Percentiles rank a stretch among this genome's conserved stretches.
Evolutionary conservation across 1,284 basidiomycete species (phyloP).

Genomic region (Cryptococcus sp.): DNA sequence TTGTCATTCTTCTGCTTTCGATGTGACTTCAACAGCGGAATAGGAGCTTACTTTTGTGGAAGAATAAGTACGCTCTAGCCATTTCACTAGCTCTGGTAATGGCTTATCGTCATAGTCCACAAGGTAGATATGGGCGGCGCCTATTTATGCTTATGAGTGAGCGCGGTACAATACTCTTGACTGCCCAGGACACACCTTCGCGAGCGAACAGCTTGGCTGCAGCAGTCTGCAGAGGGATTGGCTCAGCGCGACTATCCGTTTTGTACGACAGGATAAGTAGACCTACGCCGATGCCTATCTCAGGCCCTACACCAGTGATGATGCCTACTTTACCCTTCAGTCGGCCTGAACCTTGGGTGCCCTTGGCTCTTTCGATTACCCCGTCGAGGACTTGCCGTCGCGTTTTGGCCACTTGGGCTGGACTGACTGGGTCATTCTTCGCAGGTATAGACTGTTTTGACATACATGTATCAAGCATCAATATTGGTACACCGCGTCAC

Average conservation of each 20-base stretch:
- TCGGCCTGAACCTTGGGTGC: slow-evolving; percentile 55
- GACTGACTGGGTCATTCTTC: no score
- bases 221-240: slow-evolving; percentile 60
- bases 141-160: slow-evolving; percentile 53
- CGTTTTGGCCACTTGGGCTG: no score
- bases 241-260: slow-evolving; percentile 36
- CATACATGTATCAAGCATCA: no score
- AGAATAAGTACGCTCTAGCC: slow-evolving; percentile 69
- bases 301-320: slow-evolving; percentile 82
- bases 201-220: slow-evolving; percentile 74
- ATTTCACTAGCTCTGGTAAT: slow-evolving; percentile 70
- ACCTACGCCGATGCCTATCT: slow-evolving; percentile 22
- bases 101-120: slow-evolving; percentile 71
- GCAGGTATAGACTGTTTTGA: no score
- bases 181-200: slow-evolving; percentile 61
- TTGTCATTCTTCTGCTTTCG: no score
- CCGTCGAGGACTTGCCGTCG: slow-evolving; percentile 8
- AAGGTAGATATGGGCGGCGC: slow-evolving; percentile 79
- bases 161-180: background rate
- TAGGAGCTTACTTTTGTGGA: slow-evolving; percentile 66
- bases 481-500: no score
- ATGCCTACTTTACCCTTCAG: slow-evolving; percentile 83
- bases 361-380: slow-evolving; percentile 13
- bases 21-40: no score
- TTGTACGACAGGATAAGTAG: background rate